Percentiles rank a stretch among this genome's conserved stretches.
Evolutionary conservation across 2,329 filamentous ascomycete genomes (phyloP).

Genomic region (Trichoderma atroviride): DNA sequence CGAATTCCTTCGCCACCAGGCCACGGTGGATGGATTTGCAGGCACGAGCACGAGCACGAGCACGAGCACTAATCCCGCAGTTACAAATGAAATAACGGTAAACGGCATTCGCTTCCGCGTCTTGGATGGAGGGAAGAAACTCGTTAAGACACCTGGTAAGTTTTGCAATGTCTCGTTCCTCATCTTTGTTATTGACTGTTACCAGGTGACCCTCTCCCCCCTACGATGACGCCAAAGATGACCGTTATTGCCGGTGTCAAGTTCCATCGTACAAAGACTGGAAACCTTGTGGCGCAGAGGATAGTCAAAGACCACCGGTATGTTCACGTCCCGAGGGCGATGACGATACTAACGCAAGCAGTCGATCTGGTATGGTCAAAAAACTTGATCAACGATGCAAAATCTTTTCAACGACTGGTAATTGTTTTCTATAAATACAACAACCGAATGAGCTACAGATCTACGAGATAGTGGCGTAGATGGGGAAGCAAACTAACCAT

Average conservation of each 20-base stretch:
- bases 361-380: conserved; percentile 58
- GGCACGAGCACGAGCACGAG: conserved; percentile 36
- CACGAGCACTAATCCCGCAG: conserved; percentile 34
- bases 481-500: conserved; percentile 49
- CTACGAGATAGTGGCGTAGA: conserved; percentile 43
- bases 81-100: conserved; percentile 65
- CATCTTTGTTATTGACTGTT: background rate
- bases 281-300: conserved; percentile 79
- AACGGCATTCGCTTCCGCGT: conserved; percentile 76
- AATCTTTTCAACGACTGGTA: conserved; percentile 70
- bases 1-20: conserved; percentile 40
- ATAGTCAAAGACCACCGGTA: conserved; percentile 77
- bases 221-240: conserved; percentile 73
- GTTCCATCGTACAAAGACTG: conserved; percentile 84
- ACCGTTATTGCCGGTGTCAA: conserved; percentile 73
- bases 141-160: conserved; percentile 71
- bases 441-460: conserved; percentile 29
- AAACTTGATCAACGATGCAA: conserved; percentile 77
- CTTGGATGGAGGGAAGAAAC: conserved; percentile 77
- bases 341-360: conserved; percentile 47
- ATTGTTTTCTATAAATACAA: conserved; percentile 52
- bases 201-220: conserved; percentile 60
- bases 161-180: background rate
- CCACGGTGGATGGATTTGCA: conserved; percentile 30
- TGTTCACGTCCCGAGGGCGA: conserved; percentile 40